Evolutionary conservation across 176 grass and related monocot species (phyloP).

Genomic region (Oryza brachyantha): DNA sequence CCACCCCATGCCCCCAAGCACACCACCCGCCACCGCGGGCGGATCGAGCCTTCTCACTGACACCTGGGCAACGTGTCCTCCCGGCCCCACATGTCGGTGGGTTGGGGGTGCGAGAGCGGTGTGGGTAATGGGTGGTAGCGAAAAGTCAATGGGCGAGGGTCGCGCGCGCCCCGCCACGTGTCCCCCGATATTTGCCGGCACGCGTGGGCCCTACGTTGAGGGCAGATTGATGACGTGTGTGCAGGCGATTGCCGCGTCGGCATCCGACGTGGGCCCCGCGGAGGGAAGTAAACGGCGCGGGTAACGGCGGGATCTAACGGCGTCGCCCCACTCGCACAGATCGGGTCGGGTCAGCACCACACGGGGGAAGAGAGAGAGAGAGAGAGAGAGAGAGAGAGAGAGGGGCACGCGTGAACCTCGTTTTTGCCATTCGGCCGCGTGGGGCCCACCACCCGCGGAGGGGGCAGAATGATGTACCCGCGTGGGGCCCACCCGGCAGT

Average conservation of each 20-base stretch:
- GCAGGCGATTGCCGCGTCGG: not conserved
- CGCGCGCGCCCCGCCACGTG: conserved; percentile 18
- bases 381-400: too few relatives aligned
- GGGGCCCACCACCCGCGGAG: not conserved
- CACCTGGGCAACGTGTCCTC: accelerated
- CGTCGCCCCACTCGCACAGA: not conserved
- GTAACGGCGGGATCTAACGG: not conserved
- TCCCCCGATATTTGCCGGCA: conserved; percentile 36
- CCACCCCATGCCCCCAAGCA: not conserved
- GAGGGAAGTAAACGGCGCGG: not conserved
- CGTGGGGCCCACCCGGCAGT: not conserved
- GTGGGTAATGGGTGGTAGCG: too few relatives aligned
- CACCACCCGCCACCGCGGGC: accelerated
- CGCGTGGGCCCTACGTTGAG: not conserved
- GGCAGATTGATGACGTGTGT: conserved; percentile 37
- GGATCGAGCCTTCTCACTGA: accelerated
- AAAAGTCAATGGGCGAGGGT: not conserved
- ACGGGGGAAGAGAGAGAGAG: too few relatives aligned
- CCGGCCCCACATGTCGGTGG: not conserved
- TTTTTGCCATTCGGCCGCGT: not conserved
- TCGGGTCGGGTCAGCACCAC: not conserved
- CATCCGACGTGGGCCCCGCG: not conserved
- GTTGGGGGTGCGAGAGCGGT: too few relatives aligned
- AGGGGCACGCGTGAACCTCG: conserved; percentile 42
- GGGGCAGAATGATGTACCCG: not conserved